Percentiles rank a stretch among this genome's conserved stretches.
Evolutionary conservation across 1,139 yeast genomes (phyloP).

Genomic region (Suhomyces choctaworum): DNA sequence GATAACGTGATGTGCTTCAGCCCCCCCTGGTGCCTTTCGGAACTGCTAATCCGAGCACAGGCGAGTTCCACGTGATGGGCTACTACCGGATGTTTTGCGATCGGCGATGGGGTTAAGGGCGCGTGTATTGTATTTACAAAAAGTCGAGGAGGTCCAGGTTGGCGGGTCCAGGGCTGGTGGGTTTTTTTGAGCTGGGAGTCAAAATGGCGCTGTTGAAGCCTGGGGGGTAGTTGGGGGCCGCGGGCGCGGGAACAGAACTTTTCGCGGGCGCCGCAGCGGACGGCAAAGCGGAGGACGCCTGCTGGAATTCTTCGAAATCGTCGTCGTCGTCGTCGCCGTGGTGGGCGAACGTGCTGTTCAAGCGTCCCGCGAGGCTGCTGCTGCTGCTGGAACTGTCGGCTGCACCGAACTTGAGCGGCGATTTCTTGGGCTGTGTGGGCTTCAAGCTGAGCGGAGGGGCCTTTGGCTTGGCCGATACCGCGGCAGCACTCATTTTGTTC

Average conservation of each 20-base stretch:
- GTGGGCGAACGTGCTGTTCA: constrained; percentile 19
- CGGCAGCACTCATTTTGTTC: neutral
- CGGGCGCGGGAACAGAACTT: no score
- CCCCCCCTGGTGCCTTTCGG: no score
- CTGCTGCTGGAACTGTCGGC: constrained; percentile 15
- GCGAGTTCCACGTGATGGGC: neutral
- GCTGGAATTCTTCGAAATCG: constrained; percentile 36
- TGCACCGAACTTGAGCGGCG: constrained; percentile 30
- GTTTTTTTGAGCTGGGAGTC: constrained; percentile 11
- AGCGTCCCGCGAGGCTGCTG: constrained; percentile 22
- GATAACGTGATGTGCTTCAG: no score
- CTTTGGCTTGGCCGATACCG: neutral
- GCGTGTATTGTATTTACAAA: constrained; percentile 6
- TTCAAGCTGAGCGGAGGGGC: neutral
- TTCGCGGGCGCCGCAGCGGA: no score
- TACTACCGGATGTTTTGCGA: no score
- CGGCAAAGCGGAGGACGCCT: constrained; percentile 17
- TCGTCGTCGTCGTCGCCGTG: constrained; percentile 26
- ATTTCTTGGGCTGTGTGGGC: constrained; percentile 12
- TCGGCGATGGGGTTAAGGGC: no score
- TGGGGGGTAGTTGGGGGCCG: constrained; percentile 26
- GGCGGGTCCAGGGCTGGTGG: constrained; percentile 1
- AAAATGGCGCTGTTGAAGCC: constrained; percentile 26
- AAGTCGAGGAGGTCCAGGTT: constrained; percentile 10
- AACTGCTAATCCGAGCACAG: no score